These are phyloP conservation scores for Rhizopogon vesiculosus DNA, from an alignment of 768 basidiomycete genomes.

Conservation along the genomic window DNA sequence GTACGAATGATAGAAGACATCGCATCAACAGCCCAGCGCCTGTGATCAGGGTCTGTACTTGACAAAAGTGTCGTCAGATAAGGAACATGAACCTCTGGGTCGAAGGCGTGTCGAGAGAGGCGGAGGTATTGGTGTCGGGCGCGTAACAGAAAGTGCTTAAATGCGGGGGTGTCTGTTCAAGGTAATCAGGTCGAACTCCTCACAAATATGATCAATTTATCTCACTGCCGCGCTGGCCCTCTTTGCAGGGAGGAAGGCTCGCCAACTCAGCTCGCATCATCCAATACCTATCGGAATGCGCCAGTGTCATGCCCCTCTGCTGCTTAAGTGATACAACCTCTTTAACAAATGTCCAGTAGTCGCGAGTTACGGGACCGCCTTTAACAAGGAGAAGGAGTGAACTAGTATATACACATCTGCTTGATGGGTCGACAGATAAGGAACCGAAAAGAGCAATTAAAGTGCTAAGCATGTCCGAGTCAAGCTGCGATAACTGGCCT, in stretches of 20 bases:
- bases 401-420: constrained; percentile 20
- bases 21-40: constrained; percentile 27
- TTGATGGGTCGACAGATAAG: constrained; percentile 32
- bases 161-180: constrained; percentile 11
- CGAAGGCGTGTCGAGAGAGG: constrained; percentile 32
- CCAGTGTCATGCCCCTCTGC: constrained; percentile 25
- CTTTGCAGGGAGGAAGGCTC: constrained; percentile 14
- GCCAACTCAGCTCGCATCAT: constrained; percentile 46
- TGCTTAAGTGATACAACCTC: constrained; percentile 43
- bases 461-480: constrained; percentile 30
- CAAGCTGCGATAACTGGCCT: constrained; percentile 30
- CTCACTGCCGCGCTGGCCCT: background rate
- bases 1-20: constrained; percentile 31
- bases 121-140: constrained; percentile 38
- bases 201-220: constrained; percentile 11
- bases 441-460: constrained; percentile 49
- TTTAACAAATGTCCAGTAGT: constrained; percentile 48
- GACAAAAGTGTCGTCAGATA: constrained; percentile 40
- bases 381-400: constrained; percentile 26
- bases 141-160: constrained; percentile 16
- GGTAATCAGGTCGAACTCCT: constrained; percentile 4
- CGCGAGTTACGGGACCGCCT: constrained; percentile 9
- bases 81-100: constrained; percentile 41
- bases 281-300: constrained; percentile 57
- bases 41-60: constrained; percentile 19